phyloP scores from a whole-genome alignment of 1,139 yeast genomes.

The Scheffersomyces quercinus region DNA sequence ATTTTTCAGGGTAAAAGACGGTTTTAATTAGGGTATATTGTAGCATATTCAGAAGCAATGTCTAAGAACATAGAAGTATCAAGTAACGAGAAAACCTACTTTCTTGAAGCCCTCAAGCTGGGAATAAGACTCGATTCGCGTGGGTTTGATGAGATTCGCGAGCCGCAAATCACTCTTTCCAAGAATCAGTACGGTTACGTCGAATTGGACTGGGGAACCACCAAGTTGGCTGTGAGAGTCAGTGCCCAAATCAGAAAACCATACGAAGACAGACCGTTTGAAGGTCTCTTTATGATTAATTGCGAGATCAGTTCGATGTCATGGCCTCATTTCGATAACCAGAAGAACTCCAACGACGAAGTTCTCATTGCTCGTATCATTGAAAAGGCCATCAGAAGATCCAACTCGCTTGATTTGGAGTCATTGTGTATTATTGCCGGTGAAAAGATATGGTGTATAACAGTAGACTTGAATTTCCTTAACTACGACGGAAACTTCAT shows the following conservation, averaged over 20 bases:
- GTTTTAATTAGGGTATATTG: too few relatives aligned
- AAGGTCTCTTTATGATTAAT: conserved; percentile 80
- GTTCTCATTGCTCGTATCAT: conserved; percentile 74
- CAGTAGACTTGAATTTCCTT: conserved; percentile 87
- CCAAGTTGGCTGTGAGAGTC: conserved; percentile 68
- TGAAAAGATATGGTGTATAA: conserved; percentile 81
- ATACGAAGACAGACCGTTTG: conserved; percentile 89
- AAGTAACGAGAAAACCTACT: conserved; percentile 60
- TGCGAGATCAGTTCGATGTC: conserved; percentile 93
- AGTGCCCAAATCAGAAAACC: conserved; percentile 83
- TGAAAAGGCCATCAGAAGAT: conserved; percentile 87
- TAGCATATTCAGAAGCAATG: conserved; percentile 2
- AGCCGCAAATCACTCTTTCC: conserved; percentile 63
- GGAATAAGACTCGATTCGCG: conserved; percentile 74
- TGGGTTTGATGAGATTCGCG: conserved; percentile 59
- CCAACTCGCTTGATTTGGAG: conserved; percentile 89
- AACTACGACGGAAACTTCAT: conserved; percentile 91
- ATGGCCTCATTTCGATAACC: conserved; percentile 76
- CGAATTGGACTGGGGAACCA: conserved; percentile 75
- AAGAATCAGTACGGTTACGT: conserved; percentile 74
- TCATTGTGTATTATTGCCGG: conserved; percentile 91
- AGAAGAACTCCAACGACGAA: conserved; percentile 75
- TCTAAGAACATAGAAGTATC: conserved; percentile 54
- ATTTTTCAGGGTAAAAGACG: too few relatives aligned
- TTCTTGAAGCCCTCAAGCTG: conserved; percentile 61